Conservation (phyloP, 306 rosid species). For the Inga oerstediana region DNA sequence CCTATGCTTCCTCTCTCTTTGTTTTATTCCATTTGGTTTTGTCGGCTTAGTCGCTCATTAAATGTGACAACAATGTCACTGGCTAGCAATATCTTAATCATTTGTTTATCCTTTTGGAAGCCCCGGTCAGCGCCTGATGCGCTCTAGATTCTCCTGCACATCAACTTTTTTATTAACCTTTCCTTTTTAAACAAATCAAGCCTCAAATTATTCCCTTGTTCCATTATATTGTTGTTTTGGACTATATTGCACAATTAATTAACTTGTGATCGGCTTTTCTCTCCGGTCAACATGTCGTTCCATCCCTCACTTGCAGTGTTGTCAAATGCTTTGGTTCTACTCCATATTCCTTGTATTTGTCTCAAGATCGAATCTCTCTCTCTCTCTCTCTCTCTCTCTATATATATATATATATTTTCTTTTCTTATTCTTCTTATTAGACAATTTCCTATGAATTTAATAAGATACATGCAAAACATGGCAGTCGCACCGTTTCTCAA, state of each 20-base stretch:
- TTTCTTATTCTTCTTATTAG: not conserved
- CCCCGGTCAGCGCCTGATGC: conserved; percentile 92
- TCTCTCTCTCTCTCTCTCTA: not conserved
- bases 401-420: too few relatives aligned
- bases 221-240: conserved; percentile 4
- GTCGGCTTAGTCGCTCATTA: conserved; percentile 26
- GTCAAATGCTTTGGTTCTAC: conserved; percentile 56
- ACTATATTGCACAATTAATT: conserved; percentile 21
- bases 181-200: not conserved
- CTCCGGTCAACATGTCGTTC: conserved; percentile 64
- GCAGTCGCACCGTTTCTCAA: not conserved
- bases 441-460: not conserved
- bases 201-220: not conserved
- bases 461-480: not conserved
- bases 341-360: conserved; percentile 64
- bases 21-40: not conserved
- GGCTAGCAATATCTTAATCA: conserved; percentile 32
- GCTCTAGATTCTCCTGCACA: conserved; percentile 81
- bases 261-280: conserved; percentile 33
- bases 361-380: conserved; percentile 34
- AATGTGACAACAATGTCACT: conserved; percentile 44
- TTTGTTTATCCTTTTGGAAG: conserved; percentile 48
- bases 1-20: conserved; percentile 15
- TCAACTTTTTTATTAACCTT: conserved; percentile 7
- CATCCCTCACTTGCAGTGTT: conserved; percentile 47